A percentile compares a stretch with the other conserved stretches of the same genome.
Conservation (phyloP, 352 stramenopile genomes). For the Pythium volutum region DNA sequence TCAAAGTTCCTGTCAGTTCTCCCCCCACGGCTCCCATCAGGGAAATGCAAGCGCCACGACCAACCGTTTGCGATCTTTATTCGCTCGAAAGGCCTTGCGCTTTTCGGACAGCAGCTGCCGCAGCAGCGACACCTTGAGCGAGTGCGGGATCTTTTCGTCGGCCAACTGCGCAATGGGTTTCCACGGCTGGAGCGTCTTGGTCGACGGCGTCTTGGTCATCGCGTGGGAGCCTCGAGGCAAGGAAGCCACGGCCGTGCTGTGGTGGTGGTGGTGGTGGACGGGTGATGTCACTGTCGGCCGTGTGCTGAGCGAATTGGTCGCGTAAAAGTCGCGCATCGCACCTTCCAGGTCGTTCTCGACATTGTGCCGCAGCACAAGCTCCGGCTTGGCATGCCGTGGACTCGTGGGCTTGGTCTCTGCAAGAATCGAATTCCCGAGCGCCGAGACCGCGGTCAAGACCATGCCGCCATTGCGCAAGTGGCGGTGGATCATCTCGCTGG, state of each 20-base stretch:
- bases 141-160: conserved; percentile 46
- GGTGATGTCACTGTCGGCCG: not conserved
- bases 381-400: conserved; percentile 11
- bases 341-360: conserved; percentile 55
- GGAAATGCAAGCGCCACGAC: not conserved
- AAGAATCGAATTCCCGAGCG: not conserved
- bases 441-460: conserved; percentile 36
- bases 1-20: conserved; percentile 1
- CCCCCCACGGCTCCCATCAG: conserved; percentile 1
- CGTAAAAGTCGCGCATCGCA: conserved; percentile 63
- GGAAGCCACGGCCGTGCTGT: conserved; percentile 3
- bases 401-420: not conserved
- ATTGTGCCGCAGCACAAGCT: conserved; percentile 36
- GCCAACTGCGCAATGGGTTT: not conserved
- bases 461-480: conserved; percentile 61
- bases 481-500: conserved; percentile 31
- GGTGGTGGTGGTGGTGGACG: conserved; percentile 5
- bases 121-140: conserved; percentile 50
- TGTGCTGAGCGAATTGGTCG: conserved; percentile 16
- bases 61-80: conserved; percentile 34
- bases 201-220: conserved; percentile 1
- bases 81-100: conserved; percentile 45
- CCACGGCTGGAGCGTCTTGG: conserved; percentile 4
- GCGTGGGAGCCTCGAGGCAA: not conserved
- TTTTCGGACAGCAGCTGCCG: conserved; percentile 61